phyloP scores from a whole-genome alignment of 305 asterid species.

The Salvia sclarea region DNA sequence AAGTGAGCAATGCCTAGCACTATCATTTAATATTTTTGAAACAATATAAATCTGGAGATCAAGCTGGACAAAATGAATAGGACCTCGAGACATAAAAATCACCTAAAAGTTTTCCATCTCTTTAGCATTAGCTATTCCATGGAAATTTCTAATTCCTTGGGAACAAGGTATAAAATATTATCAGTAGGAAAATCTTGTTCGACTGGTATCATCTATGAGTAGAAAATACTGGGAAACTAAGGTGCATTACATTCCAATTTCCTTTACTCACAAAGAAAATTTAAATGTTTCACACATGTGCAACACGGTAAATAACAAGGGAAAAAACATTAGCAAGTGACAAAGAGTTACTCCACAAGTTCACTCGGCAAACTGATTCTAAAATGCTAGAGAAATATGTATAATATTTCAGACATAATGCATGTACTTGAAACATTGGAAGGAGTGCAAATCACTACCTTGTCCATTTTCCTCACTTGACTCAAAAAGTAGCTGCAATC shows the following conservation, averaged over 20 bases:
- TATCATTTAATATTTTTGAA: background rate
- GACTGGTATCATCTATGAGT: background rate
- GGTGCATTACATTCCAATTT: background rate
- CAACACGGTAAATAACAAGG: background rate
- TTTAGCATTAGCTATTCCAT: no score
- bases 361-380: background rate
- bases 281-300: background rate
- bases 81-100: background rate
- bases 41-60: background rate
- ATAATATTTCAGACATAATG: background rate
- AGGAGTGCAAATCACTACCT: constrained; percentile 43
- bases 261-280: background rate
- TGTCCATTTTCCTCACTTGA: constrained; percentile 95
- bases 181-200: background rate
- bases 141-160: background rate
- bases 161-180: background rate
- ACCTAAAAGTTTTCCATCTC: background rate
- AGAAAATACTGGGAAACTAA: background rate
- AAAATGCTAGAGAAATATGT: background rate
- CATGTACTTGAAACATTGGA: background rate
- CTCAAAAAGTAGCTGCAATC: constrained; percentile 93
- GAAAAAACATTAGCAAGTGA: background rate
- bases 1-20: background rate
- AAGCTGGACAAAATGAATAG: background rate
- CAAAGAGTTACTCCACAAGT: background rate